Evolutionary conservation across 495 filamentous ascomycete species (phyloP), one percentile per base, ranked within the genome.

Genomic region (Stereocaulon alpinum): DNA sequence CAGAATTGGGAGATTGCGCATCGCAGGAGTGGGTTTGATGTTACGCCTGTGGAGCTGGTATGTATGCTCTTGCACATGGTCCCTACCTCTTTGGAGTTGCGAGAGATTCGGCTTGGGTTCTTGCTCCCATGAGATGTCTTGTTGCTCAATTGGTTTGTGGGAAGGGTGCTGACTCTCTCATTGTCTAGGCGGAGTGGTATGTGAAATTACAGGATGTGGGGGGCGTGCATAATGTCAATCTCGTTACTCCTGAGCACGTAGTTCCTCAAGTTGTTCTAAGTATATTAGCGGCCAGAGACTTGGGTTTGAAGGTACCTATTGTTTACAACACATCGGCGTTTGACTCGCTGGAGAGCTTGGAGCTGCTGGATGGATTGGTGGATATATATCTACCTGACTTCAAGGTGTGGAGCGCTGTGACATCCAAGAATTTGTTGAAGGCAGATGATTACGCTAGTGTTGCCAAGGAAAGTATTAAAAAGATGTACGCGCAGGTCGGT

Each of bases 1-100:
- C 87, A 91, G 68, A 91, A 91, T 71, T 79, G 89, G 69, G 86
- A 88, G 49, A 91, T 91, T 41, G 77, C 86, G 1, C 87, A 91
- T 61, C 79, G 83, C 65, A 74, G 81, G 9, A 86, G 86, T 51
- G 86, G 87, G 4, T 81, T 83, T 63, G 85, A 89, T 62, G 70
- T 89, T n/a, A 86, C 85, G 0, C 86, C 88, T 14, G 83, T 86
- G 66, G 80, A 89, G 67, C 76, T 92, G 3, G 88, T 37, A 37
- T 37, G 34, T 37, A 37, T 9, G 1, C 34, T 37, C 34, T 37
- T 37, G 7, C 1, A 1, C 9, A 12, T 12, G 34, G 12, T 37
- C 24, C 24, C 24, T 3, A 24, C 24, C 24, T 24, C 24, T 24
- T 24, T 24, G 24, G 3, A 24, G 24, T 24, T 24, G 24, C 24